These are phyloP conservation scores for Blechomonas ayalai DNA, from an alignment of 208 protist genomes.

Conservation along the genomic window DNA sequence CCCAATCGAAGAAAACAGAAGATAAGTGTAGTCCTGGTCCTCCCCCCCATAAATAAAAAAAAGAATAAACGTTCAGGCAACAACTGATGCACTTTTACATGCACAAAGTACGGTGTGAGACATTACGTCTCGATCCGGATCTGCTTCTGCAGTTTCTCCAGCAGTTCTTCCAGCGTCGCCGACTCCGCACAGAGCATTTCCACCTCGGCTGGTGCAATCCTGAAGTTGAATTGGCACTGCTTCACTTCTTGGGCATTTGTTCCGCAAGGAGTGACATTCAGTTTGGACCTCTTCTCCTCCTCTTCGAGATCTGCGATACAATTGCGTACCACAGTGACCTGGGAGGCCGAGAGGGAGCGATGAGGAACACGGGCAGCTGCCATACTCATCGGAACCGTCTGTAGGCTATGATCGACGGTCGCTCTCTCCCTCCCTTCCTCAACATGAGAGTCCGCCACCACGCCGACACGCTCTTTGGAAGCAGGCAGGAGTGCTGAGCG, in stretches of 20 bases:
- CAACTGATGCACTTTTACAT: not conserved
- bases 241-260: not conserved
- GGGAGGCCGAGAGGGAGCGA: slow-evolving; percentile 18
- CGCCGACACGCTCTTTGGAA: too few relatives aligned
- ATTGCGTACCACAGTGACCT: slow-evolving; percentile 18
- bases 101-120: not conserved
- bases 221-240: slow-evolving; percentile 18
- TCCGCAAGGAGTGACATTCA: slow-evolving; percentile 3
- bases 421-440: too few relatives aligned
- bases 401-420: too few relatives aligned
- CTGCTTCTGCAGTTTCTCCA: slow-evolving; percentile 20
- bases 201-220: slow-evolving; percentile 61
- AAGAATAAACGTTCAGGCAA: slow-evolving; percentile 1
- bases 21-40: too few relatives aligned
- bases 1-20: too few relatives aligned
- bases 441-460: too few relatives aligned
- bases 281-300: slow-evolving; percentile 13
- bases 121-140: slow-evolving; percentile 15
- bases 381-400: slow-evolving; percentile 12
- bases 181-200: slow-evolving; percentile 66
- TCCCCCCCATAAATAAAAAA: slow-evolving; percentile 2
- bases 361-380: slow-evolving; percentile 24
- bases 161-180: slow-evolving; percentile 55
- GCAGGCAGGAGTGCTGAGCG: too few relatives aligned
- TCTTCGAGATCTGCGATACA: slow-evolving; percentile 20